Evolutionary conservation across 441 rosid species (phyloP).

Genomic region (Erodium moschatum): DNA sequence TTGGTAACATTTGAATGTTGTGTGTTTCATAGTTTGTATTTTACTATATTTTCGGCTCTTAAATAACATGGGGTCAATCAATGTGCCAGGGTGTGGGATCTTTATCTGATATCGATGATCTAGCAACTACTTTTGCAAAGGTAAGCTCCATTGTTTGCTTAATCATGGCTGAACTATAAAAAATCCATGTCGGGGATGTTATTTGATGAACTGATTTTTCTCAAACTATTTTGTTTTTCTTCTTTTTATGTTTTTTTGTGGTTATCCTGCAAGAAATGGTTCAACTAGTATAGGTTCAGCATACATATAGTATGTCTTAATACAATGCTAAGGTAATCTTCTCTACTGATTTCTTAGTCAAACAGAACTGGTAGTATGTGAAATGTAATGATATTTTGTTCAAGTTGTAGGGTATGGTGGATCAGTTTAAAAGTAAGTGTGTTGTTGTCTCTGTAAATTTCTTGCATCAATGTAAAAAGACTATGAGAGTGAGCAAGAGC

Average conservation of each 20-base stretch:
- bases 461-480: no score
- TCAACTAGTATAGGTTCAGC: background rate
- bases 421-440: no score
- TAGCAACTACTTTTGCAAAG: slow-evolving; percentile 69
- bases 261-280: background rate
- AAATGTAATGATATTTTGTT: background rate
- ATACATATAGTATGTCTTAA: background rate
- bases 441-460: no score
- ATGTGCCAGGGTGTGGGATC: slow-evolving; percentile 47
- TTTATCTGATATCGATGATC: slow-evolving; percentile 58
- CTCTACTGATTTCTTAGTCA: background rate
- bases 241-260: background rate
- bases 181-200: background rate
- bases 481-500: no score
- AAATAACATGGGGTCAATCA: background rate
- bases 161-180: background rate
- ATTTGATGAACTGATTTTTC: background rate
- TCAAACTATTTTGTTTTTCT: background rate
- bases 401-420: no score
- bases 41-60: background rate
- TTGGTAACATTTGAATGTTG: background rate
- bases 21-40: background rate
- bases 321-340: background rate
- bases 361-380: background rate
- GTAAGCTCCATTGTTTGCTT: slow-evolving; percentile 25